Evolutionary conservation across 2,329 filamentous ascomycete species (phyloP).

Genomic region (Ophiostoma sp.): DNA sequence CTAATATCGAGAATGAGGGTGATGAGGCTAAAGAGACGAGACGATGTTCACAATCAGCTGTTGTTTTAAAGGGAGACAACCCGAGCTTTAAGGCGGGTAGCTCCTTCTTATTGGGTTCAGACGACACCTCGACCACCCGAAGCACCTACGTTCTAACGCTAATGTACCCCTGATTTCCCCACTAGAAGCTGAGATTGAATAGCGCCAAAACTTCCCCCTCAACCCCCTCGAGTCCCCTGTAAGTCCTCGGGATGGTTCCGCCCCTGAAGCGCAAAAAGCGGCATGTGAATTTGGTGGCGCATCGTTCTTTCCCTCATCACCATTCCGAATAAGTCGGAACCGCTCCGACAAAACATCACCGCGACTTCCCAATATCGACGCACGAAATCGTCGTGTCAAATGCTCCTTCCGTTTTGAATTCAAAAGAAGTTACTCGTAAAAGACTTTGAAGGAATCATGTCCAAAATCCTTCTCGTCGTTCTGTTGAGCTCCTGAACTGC

Average conservation of each 20-base stretch:
- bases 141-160: background rate
- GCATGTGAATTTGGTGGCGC: background rate
- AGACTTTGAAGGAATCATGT: no score
- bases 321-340: background rate
- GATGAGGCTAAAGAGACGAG: background rate
- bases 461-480: background rate
- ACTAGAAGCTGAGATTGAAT: background rate
- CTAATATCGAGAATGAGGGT: background rate
- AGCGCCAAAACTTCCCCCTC: background rate
- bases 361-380: background rate
- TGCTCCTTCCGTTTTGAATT: background rate
- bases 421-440: no score
- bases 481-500: background rate
- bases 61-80: background rate
- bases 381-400: background rate
- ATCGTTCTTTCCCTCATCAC: background rate
- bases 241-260: background rate
- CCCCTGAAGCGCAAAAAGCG: background rate
- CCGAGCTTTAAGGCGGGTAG: background rate
- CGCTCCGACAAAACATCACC: background rate
- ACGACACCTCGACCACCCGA: background rate
- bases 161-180: conserved; percentile 10
- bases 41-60: background rate
- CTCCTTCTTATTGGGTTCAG: background rate
- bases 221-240: background rate